Conservation (phyloP, 2,329 filamentous ascomycete genomes). For the Didymosphaeria variabile region DNA sequence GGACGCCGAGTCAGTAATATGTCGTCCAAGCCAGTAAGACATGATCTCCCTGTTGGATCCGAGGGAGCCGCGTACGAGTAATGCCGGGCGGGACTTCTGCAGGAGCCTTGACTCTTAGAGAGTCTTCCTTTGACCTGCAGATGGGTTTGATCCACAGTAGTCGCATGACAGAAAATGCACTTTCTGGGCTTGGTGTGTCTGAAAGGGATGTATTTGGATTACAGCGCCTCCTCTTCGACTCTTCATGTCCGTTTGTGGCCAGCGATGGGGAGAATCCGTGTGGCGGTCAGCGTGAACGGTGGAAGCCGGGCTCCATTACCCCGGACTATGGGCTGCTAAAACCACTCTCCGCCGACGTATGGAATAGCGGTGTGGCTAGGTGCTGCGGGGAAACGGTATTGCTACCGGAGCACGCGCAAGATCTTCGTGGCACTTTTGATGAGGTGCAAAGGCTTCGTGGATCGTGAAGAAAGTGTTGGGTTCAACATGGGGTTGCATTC, state of each 20-base stretch:
- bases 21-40: neutral
- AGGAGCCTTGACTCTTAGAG: neutral
- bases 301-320: neutral
- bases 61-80: neutral
- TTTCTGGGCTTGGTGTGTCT: neutral
- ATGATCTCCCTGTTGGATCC: neutral
- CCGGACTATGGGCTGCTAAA: neutral
- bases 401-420: conserved; percentile 4
- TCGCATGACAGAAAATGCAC: neutral
- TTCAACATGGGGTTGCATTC: neutral
- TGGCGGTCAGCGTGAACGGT: conserved; percentile 3
- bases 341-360: neutral
- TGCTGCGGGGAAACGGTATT: conserved; percentile 29
- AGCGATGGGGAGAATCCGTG: neutral
- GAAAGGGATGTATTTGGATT: neutral
- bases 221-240: neutral
- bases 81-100: neutral
- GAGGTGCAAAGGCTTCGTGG: neutral
- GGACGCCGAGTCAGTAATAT: neutral
- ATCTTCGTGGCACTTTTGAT: neutral
- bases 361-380: conserved; percentile 31
- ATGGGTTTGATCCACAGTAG: neutral
- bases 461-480: neutral
- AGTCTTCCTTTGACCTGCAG: neutral
- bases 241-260: neutral